Evolutionary conservation across 208 protist genomes (phyloP).

Genomic region (Trichomonas vaginalis): DNA sequence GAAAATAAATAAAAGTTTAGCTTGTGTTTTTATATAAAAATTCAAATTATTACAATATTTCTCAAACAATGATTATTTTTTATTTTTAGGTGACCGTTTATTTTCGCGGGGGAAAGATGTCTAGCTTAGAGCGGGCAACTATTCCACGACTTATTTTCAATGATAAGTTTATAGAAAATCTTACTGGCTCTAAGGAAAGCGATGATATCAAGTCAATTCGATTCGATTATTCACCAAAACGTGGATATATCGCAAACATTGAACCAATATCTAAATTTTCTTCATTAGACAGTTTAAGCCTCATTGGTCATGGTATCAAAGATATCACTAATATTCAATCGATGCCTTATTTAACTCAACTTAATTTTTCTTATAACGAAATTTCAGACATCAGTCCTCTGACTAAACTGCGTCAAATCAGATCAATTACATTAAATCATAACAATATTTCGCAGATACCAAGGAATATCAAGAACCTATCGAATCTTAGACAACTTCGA

Average conservation of each 20-base stretch:
- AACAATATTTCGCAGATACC: not conserved
- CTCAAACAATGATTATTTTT: too few species aligned
- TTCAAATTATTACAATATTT: too few species aligned
- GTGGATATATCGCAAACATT: not conserved
- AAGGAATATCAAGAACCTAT: not conserved
- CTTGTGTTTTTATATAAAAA: too few species aligned
- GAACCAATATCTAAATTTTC: not conserved
- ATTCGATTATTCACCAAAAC: not conserved
- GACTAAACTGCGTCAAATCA: not conserved
- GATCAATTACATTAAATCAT: not conserved
- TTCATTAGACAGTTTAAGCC: not conserved
- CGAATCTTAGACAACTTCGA: not conserved
- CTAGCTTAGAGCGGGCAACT: not conserved
- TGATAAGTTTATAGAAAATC: not conserved
- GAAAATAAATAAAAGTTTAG: too few species aligned
- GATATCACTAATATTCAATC: not conserved
- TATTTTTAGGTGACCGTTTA: not conserved
- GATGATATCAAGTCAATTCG: not conserved
- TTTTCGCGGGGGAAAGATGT: not conserved
- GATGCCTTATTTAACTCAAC: not conserved
- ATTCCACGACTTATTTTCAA: not conserved
- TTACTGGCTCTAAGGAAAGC: not conserved
- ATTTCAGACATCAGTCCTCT: not conserved
- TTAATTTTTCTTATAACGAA: constrained; percentile 3
- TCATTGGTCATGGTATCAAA: not conserved